Percentiles rank a stretch among this genome's conserved stretches.
Conservation (phyloP, 2,329 filamentous ascomycete species). For the Beauveria pseudobassiana region DNA sequence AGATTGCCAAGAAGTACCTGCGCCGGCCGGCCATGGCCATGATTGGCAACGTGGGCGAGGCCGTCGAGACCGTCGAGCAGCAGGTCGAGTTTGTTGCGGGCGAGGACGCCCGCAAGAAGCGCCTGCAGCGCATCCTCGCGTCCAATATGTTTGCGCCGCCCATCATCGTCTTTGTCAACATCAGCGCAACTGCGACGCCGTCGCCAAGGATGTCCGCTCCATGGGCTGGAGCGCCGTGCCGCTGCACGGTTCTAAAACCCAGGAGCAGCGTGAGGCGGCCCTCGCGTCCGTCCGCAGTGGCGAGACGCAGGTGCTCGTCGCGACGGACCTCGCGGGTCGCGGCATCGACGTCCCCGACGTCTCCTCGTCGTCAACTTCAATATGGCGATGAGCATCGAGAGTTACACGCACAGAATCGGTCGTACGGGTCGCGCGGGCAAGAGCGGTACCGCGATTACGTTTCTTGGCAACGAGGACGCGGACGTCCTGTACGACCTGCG, state of each 20-base stretch:
- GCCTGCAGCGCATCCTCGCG: conserved; percentile 80
- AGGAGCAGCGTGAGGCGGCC: conserved; percentile 94
- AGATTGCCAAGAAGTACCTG: conserved; percentile 94
- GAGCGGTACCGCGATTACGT: conserved; percentile 92
- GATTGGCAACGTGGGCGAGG: conserved; percentile 90
- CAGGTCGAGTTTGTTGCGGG: conserved; percentile 85
- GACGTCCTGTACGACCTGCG: conserved; percentile 92
- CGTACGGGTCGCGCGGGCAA: conserved; percentile 96
- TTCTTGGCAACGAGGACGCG: conserved; percentile 81
- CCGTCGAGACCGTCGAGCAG: conserved; percentile 96
- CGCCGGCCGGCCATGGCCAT: conserved; percentile 88
- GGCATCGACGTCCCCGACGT: conserved; percentile 98
- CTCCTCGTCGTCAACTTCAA: conserved; percentile 97
- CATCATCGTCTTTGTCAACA: conserved; percentile 99
- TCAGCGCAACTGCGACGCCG: conserved; percentile 95
- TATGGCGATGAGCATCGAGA: conserved; percentile 89
- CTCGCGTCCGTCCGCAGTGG: conserved; percentile 77
- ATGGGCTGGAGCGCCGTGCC: conserved; percentile 90
- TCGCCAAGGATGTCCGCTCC: conserved; percentile 87
- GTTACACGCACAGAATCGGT: conserved; percentile 93
- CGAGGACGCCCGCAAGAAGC: conserved; percentile 95
- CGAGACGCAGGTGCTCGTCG: conserved; percentile 79
- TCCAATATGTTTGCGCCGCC: conserved; percentile 76
- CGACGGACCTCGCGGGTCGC: conserved; percentile 89
- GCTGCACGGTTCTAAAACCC: conserved; percentile 90